Evolutionary conservation across 1,139 yeast genomes (phyloP), one percentile per base, ranked within the genome.

Genomic region (Candida sanyaensis): DNA sequence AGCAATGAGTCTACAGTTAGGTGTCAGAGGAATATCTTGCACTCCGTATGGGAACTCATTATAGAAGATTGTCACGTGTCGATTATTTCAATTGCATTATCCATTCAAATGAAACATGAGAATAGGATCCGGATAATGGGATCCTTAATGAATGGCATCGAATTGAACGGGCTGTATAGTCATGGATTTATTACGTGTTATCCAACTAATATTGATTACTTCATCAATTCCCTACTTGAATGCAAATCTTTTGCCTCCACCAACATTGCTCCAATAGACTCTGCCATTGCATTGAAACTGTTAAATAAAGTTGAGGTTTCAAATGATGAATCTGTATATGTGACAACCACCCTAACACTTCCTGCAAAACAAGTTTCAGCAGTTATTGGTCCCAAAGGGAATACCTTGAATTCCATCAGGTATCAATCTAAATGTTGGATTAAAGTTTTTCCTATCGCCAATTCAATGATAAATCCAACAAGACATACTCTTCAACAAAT

Each of bases 371-470:
- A 69, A 48, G 70, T 69, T 1, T 59, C 65, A n/a, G 60, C 59
- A 21, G 49, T 70, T 2, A 57, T 71, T 28, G 75, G 75, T 3
- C 51, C 54, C 27, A 58, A 62, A 13, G 74, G 72, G 1, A 44
- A 48, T 0, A 50, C 68, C 41, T 56, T 71, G 10, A 55, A 56
- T 44, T 45, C 54, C 7, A 66, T 70, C 12, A 54, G 73, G 42
- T 44, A 55, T n/a, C 54, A 55, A 26, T 55, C 69, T n/a, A 61
- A 61, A 6, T 70, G 74, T 51, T 51, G 53, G 37, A 66, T 71
- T 12, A 60, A 60, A 30, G 61, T 66, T 2, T 44, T 55, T 42
- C 65, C 66, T 2, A 44, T 4, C 10, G 39, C 27, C 17, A 6
- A 4, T n/a, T 4, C 10, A 9, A 24, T 8, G 21, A 17, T 17